Evolutionary conservation across 208 protist genomes (phyloP), one percentile per base, ranked within the genome.

Genomic region (Leishmania tarentolae): DNA sequence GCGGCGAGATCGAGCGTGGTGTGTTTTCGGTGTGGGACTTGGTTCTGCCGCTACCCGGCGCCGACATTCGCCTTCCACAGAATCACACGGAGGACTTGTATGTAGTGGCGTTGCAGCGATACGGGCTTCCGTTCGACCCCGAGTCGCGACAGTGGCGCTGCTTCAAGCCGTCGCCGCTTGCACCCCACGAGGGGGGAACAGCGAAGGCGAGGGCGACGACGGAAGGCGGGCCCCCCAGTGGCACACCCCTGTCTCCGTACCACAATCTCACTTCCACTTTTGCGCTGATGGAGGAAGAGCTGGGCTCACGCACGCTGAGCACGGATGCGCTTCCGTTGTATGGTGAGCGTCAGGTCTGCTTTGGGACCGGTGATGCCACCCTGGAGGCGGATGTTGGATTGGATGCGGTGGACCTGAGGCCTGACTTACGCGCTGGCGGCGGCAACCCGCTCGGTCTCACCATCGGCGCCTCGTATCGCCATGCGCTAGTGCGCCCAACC

Each of bases 21-120:
- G 82, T 80, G 53, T 93, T 92, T 78, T 90, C 76, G 9, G 86
- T 77, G 17, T 91, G 74, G n/a, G 94, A 97, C 80, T 86, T 97
- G 44, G 77, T 95, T 31, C 87, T 97, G 68, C 94, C 94, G 11
- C 79, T 96, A 24, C 94, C 94, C 15, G 94, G 94, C 57, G 92
- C 91, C 21, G 84, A 83, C 31, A 85, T 96, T 24, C 78, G 87
- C 46, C 86, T 97, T 50, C 94, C 94, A 69, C 86, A 96, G 57
- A 97, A 97, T 82, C 90, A 97, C 85, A 96, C 94, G 13, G 83
- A 92, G 59, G 92, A 96, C 65, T 77, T 97, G 11, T 97, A 96
- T 83, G 87, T 96, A 70, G 88, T 95, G 35, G 94, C 93, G 47
- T 81, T 97, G 78, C 89, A 94, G 78, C 89, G 90, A 3, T 91